phyloP scores from a whole-genome alignment of 495 filamentous ascomycete genomes.

The Polyplosphaeria fusca region DNA sequence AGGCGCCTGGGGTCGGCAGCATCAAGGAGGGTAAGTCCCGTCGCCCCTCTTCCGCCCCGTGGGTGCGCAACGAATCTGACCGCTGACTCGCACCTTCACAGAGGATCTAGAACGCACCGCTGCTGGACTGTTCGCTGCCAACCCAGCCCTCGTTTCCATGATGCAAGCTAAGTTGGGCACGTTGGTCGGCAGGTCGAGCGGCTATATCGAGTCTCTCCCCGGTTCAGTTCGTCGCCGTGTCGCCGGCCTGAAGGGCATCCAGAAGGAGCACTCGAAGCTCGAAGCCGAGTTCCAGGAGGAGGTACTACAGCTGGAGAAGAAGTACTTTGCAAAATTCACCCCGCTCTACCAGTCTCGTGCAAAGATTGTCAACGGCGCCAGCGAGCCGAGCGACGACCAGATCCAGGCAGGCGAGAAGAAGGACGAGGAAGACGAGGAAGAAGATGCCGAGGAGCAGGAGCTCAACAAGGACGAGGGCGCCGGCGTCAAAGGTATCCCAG shows the following conservation, averaged over 20 bases:
- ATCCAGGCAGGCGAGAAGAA: constrained; percentile 81
- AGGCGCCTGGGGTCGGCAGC: constrained; percentile 89
- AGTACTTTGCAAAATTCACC: constrained; percentile 97
- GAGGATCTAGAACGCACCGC: constrained; percentile 89
- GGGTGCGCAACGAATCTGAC: constrained; percentile 22
- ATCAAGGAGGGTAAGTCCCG: constrained; percentile 82
- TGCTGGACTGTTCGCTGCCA: constrained; percentile 87
- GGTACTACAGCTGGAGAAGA: constrained; percentile 96
- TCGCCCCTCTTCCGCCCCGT: constrained; percentile 8
- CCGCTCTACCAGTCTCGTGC: constrained; percentile 95
- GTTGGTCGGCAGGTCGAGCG: constrained; percentile 91
- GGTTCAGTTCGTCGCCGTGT: constrained; percentile 85
- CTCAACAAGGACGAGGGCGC: constrained; percentile 49
- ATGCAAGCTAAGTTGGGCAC: constrained; percentile 93
- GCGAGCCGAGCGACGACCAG: constrained; percentile 82
- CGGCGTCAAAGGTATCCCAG: constrained; percentile 74
- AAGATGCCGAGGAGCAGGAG: constrained; percentile 54
- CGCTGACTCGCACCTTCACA: constrained; percentile 30
- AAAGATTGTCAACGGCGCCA: constrained; percentile 82
- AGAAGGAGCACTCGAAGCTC: constrained; percentile 97
- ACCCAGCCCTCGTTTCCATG: constrained; percentile 90
- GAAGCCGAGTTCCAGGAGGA: constrained; percentile 98
- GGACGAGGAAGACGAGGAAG: constrained; percentile 64
- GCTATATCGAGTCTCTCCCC: constrained; percentile 96
- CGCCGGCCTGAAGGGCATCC: constrained; percentile 90